These are phyloP conservation scores for Penicillium silybi DNA, from an alignment of 495 filamentous ascomycete species.

Conservation along the genomic window DNA sequence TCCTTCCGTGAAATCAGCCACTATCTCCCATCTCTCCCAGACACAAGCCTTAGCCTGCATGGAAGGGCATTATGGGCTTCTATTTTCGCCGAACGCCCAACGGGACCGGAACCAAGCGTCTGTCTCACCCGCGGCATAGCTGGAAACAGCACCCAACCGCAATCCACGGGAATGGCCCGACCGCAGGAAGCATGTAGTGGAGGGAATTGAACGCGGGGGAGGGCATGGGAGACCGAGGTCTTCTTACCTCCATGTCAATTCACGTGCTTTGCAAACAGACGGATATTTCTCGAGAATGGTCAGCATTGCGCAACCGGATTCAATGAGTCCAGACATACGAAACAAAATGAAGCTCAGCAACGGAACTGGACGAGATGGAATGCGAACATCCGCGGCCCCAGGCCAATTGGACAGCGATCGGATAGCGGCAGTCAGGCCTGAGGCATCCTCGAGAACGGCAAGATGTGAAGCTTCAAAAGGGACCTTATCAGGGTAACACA, in stretches of 20 bases:
- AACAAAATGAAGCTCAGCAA: not conserved
- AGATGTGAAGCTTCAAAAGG: not conserved
- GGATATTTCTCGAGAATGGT: not conserved
- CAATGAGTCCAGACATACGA: not conserved
- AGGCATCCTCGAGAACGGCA: not conserved
- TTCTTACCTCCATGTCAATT: slow-evolving; percentile 17
- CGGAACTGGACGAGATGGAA: slow-evolving; percentile 1
- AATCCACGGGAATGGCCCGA: not conserved
- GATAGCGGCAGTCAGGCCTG: slow-evolving; percentile 10
- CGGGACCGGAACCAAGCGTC: slow-evolving; percentile 13
- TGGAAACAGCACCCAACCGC: not conserved
- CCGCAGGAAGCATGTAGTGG: not conserved
- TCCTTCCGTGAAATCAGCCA: not conserved
- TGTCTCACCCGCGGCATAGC: slow-evolving; percentile 20
- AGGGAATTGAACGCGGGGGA: not conserved
- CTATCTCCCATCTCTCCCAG: not conserved
- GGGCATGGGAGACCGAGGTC: not conserved
- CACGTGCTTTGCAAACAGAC: not conserved
- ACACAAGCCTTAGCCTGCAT: slow-evolving; percentile 1
- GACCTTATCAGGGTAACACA: not conserved
- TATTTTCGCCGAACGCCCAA: slow-evolving; percentile 3
- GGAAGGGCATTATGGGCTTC: not conserved
- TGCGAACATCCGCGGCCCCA: slow-evolving; percentile 13
- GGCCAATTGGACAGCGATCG: slow-evolving; percentile 12
- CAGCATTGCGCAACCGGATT: not conserved